Evolutionary conservation across 1,139 yeast genomes (phyloP).

Genomic region (Lodderomyces jiufengensis): DNA sequence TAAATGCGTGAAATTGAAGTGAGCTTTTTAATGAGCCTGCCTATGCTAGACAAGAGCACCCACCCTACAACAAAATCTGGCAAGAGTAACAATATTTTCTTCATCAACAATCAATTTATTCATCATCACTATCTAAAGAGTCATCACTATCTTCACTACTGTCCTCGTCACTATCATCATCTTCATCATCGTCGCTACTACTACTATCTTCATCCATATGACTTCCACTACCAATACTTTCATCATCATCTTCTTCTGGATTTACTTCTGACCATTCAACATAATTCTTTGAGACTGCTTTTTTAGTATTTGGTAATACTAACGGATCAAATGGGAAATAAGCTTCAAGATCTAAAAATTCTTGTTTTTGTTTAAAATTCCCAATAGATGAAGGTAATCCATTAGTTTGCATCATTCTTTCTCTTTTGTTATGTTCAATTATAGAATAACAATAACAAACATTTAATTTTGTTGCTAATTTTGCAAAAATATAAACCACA

Average conservation of each 20-base stretch:
- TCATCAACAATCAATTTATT: conserved; percentile 16
- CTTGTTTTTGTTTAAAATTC: conserved; percentile 58
- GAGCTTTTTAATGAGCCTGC: too few species aligned
- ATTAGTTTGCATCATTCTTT: conserved; percentile 42
- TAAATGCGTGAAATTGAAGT: too few species aligned
- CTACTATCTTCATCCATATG: conserved; percentile 13
- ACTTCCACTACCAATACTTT: conserved; percentile 44
- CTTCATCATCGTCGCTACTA: conserved; percentile 21
- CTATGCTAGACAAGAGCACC: too few species aligned
- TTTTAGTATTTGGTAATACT: conserved; percentile 60
- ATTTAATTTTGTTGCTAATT: conserved; percentile 83
- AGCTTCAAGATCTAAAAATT: conserved; percentile 82
- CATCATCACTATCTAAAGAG: conserved; percentile 1
- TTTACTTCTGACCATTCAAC: conserved; percentile 72
- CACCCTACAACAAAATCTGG: too few species aligned
- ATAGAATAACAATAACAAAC: conserved; percentile 92
- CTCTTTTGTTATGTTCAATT: conserved; percentile 84
- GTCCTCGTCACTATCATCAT: conserved; percentile 7
- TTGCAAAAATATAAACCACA: conserved; percentile 91
- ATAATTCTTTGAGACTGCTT: conserved; percentile 50
- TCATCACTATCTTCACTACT: conserved; percentile 6
- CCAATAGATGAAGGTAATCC: conserved; percentile 33
- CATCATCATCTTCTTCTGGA: conserved; percentile 51
- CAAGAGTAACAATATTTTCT: too few species aligned
- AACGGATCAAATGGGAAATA: conserved; percentile 96